Conservation (phyloP, 805 yeast genomes). For the Saccharomycopsis schoenii region DNA sequence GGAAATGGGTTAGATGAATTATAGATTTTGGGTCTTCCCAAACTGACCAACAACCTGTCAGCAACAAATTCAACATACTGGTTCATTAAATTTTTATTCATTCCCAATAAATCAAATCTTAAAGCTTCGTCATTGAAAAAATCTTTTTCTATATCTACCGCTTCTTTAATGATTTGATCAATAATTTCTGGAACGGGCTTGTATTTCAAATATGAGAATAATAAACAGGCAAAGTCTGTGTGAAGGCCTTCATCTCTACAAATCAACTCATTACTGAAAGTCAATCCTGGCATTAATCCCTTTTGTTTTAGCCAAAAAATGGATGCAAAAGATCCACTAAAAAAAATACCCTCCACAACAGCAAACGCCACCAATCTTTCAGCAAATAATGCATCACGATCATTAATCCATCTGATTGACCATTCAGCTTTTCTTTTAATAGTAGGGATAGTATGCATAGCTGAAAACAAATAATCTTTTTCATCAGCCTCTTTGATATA, state of each 20-base stretch:
- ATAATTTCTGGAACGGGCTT: slow-evolving; percentile 75
- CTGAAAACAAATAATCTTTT: slow-evolving; percentile 81
- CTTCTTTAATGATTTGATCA: slow-evolving; percentile 82
- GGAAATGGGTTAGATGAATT: slow-evolving; percentile 91
- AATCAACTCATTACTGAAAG: slow-evolving; percentile 94
- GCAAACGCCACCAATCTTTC: slow-evolving; percentile 97
- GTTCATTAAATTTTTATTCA: slow-evolving; percentile 90
- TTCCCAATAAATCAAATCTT: slow-evolving; percentile 86
- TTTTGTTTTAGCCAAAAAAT: slow-evolving; percentile 98
- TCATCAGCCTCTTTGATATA: slow-evolving; percentile 94
- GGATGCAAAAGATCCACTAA: slow-evolving; percentile 96
- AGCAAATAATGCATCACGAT: slow-evolving; percentile 77
- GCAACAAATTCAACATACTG: slow-evolving; percentile 98
- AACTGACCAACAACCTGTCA: slow-evolving; percentile 82
- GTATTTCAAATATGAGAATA: slow-evolving; percentile 85
- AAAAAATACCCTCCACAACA: slow-evolving; percentile 97
- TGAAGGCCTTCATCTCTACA: slow-evolving; percentile 98
- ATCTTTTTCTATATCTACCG: slow-evolving; percentile 88
- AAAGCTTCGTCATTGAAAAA: slow-evolving; percentile 82
- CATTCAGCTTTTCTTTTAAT: slow-evolving; percentile 96
- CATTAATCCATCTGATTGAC: slow-evolving; percentile 96
- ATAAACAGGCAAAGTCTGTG: slow-evolving; percentile 94
- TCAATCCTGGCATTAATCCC: slow-evolving; percentile 97
- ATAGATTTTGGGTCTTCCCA: slow-evolving; percentile 83
- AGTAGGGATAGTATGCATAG: slow-evolving; percentile 92